Conservation (phyloP, 305 asterid genomes). For the Fraxinus angustifolia region DNA sequence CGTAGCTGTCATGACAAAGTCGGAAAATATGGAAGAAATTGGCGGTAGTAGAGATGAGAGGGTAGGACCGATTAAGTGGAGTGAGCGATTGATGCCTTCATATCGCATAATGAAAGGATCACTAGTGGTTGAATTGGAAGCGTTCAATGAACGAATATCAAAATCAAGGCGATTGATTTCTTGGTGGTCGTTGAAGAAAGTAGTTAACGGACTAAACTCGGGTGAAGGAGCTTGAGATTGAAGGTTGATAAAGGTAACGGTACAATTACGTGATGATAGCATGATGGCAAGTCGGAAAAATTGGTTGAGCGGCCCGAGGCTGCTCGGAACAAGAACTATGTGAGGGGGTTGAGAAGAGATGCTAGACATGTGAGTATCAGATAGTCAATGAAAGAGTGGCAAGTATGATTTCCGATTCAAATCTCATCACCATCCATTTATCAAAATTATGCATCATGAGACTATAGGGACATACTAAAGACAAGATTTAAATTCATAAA, state of each 20-base stretch:
- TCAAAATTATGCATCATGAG: neutral
- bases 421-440: conserved; percentile 2
- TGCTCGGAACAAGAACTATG: conserved; percentile 39
- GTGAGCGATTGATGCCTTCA: conserved; percentile 24
- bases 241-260: conserved; percentile 30
- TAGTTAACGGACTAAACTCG: neutral
- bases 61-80: conserved; percentile 24
- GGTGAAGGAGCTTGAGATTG: conserved; percentile 17
- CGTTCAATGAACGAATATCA: conserved; percentile 8
- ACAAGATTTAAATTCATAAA: neutral
- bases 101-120: conserved; percentile 34
- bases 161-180: conserved; percentile 30
- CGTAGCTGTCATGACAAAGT: conserved; percentile 29
- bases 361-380: conserved; percentile 13
- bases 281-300: conserved; percentile 33
- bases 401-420: neutral
- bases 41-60: conserved; percentile 19
- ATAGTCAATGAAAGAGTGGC: neutral
- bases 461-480: neutral
- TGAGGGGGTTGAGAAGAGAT: conserved; percentile 22
- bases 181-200: conserved; percentile 24
- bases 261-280: conserved; percentile 24
- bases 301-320: conserved; percentile 29
- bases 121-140: neutral
- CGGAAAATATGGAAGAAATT: conserved; percentile 35